phyloP scores from a whole-genome alignment of 2,329 filamentous ascomycete species.

The Coniella lustricola region DNA sequence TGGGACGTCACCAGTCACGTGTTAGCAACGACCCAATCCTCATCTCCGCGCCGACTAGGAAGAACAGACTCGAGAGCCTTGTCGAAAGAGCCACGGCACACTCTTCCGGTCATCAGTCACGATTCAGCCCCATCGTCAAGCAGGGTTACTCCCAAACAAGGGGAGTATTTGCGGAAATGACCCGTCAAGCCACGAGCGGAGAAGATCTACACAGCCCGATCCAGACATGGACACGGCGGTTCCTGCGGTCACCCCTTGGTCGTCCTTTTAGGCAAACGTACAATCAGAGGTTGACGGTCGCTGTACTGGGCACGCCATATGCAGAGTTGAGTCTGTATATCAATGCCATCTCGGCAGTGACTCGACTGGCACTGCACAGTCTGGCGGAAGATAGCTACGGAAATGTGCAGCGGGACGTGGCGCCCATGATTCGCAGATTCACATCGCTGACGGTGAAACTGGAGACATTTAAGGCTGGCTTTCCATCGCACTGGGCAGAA shows the following conservation, averaged over 20 bases:
- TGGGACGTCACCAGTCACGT: not conserved
- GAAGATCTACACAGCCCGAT: conserved; percentile 43
- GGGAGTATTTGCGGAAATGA: conserved; percentile 44
- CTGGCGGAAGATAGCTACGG: conserved; percentile 77
- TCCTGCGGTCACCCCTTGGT: conserved; percentile 51
- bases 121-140: conserved; percentile 44
- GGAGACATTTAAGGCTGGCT: conserved; percentile 54
- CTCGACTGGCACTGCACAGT: conserved; percentile 63
- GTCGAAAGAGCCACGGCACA: conserved; percentile 34
- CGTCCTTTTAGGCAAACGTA: conserved; percentile 65
- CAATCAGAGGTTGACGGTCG: conserved; percentile 53
- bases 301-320: conserved; percentile 68
- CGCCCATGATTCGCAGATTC: conserved; percentile 64
- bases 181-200: conserved; percentile 45
- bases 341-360: conserved; percentile 65
- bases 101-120: conserved; percentile 42
- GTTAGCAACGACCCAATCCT: conserved; percentile 33
- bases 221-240: conserved; percentile 37
- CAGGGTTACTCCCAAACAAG: conserved; percentile 41
- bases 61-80: conserved; percentile 39
- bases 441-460: conserved; percentile 62
- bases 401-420: conserved; percentile 77
- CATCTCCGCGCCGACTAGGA: conserved; percentile 30
- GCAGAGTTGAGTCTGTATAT: conserved; percentile 62
- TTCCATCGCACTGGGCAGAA: conserved; percentile 75